Evolutionary conservation across 495 filamentous ascomycete genomes (phyloP).

Genomic region (Pyronema domesticum): DNA sequence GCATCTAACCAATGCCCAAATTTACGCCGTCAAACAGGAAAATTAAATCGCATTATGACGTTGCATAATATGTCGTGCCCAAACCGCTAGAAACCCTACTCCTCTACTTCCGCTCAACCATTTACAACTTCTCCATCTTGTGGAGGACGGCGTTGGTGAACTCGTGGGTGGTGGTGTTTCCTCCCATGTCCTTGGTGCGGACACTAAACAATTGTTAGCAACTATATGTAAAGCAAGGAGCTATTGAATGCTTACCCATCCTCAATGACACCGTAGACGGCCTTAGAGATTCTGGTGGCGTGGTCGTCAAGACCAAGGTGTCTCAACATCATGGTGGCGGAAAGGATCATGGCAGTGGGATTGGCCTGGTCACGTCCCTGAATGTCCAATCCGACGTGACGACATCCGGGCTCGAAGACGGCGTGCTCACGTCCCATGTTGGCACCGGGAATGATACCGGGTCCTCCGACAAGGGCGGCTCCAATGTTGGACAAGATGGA

Average conservation of each 20-base stretch:
- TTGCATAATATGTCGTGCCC: not conserved
- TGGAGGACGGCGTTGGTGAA: conserved; percentile 85
- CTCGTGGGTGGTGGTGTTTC: conserved; percentile 70
- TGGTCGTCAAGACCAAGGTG: conserved; percentile 94
- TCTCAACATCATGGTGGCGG: conserved; percentile 86
- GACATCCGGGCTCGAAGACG: conserved; percentile 95
- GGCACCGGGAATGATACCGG: conserved; percentile 91
- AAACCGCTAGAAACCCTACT: not conserved
- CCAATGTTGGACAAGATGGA: conserved; percentile 98
- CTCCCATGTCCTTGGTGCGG: conserved; percentile 90
- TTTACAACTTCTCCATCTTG: conserved; percentile 55
- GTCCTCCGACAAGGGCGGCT: conserved; percentile 93
- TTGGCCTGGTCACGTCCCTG: conserved; percentile 98
- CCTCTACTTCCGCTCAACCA: not conserved
- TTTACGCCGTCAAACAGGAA: not conserved
- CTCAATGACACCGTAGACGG: conserved; percentile 86
- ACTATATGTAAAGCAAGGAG: not conserved
- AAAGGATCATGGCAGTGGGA: conserved; percentile 86
- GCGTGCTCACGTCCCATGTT: conserved; percentile 98
- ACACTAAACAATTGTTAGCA: conserved; percentile 36
- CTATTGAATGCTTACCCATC: conserved; percentile 49
- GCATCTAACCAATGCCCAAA: not conserved
- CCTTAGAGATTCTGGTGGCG: conserved; percentile 93
- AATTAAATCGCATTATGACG: not conserved
- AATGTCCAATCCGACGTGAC: conserved; percentile 96